Evolutionary conservation across 164 flowering plant species (phyloP).

Genomic region (Buxus sempervirens): DNA sequence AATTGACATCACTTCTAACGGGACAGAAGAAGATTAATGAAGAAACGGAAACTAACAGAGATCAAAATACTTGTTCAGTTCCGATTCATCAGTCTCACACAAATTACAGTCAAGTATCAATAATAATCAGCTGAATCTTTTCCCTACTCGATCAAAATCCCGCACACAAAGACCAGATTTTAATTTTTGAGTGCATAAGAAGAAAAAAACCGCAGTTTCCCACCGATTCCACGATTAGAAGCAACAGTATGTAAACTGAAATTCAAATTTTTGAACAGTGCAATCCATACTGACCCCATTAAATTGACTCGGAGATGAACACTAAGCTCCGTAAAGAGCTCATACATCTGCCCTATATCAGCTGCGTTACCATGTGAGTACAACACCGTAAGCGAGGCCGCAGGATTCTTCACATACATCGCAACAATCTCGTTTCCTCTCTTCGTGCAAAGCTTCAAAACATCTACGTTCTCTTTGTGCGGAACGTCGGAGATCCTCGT

Average conservation of each 20-base stretch:
- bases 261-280: conserved; percentile 6
- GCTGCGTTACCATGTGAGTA: conserved; percentile 95
- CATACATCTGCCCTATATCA: conserved; percentile 92
- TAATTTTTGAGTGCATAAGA: no score
- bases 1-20: background rate
- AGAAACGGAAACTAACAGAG: background rate
- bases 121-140: no score
- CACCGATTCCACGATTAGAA: background rate
- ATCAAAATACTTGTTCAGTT: background rate
- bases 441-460: conserved; percentile 60
- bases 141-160: background rate
- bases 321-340: conserved; percentile 73
- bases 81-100: background rate
- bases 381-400: conserved; percentile 61
- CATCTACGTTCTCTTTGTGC: conserved; percentile 63
- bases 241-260: no score
- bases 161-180: background rate
- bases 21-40: background rate
- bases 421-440: conserved; percentile 70
- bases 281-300: conserved; percentile 57
- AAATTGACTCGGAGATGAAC: conserved; percentile 71
- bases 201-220: background rate
- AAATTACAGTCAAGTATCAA: no score
- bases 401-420: conserved; percentile 57
- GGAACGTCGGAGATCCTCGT: conserved; percentile 47